These are phyloP conservation scores for Neonectria sp. DNA, from an alignment of 2,329 filamentous ascomycete genomes.

Conservation along the genomic window DNA sequence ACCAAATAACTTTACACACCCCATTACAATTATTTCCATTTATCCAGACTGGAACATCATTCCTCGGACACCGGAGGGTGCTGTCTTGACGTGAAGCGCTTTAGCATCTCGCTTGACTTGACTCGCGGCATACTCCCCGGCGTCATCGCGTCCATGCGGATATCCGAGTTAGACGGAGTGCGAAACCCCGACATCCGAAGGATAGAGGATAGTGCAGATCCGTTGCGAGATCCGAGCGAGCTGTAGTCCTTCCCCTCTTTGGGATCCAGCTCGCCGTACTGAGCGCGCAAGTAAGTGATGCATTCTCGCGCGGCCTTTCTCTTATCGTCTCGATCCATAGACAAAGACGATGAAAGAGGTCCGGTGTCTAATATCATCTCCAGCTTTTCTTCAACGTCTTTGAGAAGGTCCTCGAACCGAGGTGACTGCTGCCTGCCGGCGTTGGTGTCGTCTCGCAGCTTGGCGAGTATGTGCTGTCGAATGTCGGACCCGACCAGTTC, in stretches of 20 bases:
- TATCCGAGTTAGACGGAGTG: not conserved
- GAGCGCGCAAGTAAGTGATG: not conserved
- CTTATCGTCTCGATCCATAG: conserved; percentile 10
- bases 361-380: not conserved
- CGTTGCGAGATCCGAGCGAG: not conserved
- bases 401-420: conserved; percentile 8
- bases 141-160: not conserved
- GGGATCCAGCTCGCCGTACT: conserved; percentile 9
- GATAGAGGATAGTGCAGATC: not conserved
- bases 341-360: not conserved
- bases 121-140: not conserved
- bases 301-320: not conserved
- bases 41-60: not conserved
- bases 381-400: not conserved
- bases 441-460: conserved; percentile 4
- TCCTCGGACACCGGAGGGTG: not conserved
- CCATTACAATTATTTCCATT: not conserved
- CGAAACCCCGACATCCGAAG: not conserved
- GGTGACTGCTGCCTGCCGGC: conserved; percentile 5
- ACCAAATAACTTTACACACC: not conserved
- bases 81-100: not conserved
- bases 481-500: conserved; percentile 11
- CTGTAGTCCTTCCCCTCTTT: conserved; percentile 15
- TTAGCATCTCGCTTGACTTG: not conserved
- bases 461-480: conserved; percentile 15